Evolutionary conservation across 1,284 basidiomycete genomes (phyloP).

Genomic region (Agaricales sp.): DNA sequence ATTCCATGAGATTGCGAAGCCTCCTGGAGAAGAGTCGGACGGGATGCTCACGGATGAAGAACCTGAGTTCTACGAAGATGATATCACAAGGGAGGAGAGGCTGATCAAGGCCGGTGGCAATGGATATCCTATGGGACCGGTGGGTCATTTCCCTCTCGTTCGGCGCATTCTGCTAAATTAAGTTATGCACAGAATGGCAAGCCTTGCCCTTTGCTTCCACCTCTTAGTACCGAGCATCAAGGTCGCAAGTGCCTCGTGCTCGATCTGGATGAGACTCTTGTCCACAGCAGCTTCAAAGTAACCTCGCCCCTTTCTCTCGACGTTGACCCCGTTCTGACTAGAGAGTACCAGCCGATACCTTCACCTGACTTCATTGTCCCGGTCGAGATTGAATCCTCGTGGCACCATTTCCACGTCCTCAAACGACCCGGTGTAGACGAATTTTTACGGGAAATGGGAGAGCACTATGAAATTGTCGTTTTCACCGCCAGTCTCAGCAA

Average conservation of each 20-base stretch:
- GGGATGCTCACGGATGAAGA: conserved; percentile 38
- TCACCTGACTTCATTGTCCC: conserved; percentile 98
- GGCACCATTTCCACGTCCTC: conserved; percentile 98
- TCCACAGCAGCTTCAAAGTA: conserved; percentile 88
- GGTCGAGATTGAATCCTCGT: conserved; percentile 96
- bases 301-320: conserved; percentile 2
- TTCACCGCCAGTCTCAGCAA: conserved; percentile 98
- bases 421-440: conserved; percentile 97
- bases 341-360: conserved; percentile 66
- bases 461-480: conserved; percentile 96
- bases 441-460: conserved; percentile 95
- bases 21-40: conserved; percentile 37
- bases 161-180: background rate
- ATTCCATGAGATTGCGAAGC: conserved; percentile 22
- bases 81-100: conserved; percentile 40
- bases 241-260: conserved; percentile 83
- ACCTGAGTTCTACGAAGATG: conserved; percentile 26
- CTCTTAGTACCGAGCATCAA: conserved; percentile 49
- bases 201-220: conserved; percentile 71
- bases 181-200: conserved; percentile 80
- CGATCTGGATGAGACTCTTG: conserved; percentile 84
- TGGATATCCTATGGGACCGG: conserved; percentile 43
- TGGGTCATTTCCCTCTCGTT: conserved; percentile 16
- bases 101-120: conserved; percentile 39
- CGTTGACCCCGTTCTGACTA: conserved; percentile 9